Evolutionary conservation across 1,139 yeast genomes (phyloP).

Genomic region (Geotrichum fermentans): DNA sequence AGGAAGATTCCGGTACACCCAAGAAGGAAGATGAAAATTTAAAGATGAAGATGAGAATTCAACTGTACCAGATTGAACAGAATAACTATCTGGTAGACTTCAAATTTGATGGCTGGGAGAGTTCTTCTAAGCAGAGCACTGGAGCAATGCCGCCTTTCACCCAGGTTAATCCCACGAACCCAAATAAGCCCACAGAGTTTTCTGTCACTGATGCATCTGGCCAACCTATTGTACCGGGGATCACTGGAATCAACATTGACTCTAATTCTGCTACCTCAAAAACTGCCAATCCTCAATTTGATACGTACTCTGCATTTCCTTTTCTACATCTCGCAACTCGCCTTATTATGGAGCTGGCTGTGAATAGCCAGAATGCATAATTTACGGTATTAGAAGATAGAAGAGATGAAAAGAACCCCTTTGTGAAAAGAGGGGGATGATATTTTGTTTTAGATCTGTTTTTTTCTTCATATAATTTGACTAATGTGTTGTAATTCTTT

Average conservation of each 20-base stretch:
- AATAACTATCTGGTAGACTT: slow-evolving; percentile 93
- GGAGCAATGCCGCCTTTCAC: too few species aligned
- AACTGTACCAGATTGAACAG: slow-evolving; percentile 89
- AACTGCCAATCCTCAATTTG: slow-evolving; percentile 35
- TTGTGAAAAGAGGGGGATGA: not conserved
- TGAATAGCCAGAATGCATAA: slow-evolving; percentile 49
- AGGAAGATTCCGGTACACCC: not conserved
- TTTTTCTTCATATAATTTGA: not conserved
- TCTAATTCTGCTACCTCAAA: too few species aligned
- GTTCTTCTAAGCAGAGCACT: not conserved
- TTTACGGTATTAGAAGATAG: not conserved
- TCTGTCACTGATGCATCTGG: slow-evolving; percentile 21
- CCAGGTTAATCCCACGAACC: too few species aligned
- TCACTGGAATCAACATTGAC: slow-evolving; percentile 21
- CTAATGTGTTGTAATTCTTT: not conserved
- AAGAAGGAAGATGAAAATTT: not conserved
- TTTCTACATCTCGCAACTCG: slow-evolving; percentile 86
- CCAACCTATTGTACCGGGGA: slow-evolving; percentile 6
- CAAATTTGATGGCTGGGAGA: slow-evolving; percentile 96
- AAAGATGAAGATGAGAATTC: slow-evolving; percentile 90
- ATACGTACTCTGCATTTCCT: slow-evolving; percentile 88
- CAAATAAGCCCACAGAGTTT: too few species aligned
- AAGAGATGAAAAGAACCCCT: not conserved
- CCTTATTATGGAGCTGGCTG: slow-evolving; percentile 92
- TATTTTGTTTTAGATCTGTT: not conserved